A percentile compares a stretch with the other conserved stretches of the same genome.
These are phyloP conservation scores for Fusarium sacchari DNA, from an alignment of 2,329 filamentous ascomycete genomes.

Conservation along the genomic window DNA sequence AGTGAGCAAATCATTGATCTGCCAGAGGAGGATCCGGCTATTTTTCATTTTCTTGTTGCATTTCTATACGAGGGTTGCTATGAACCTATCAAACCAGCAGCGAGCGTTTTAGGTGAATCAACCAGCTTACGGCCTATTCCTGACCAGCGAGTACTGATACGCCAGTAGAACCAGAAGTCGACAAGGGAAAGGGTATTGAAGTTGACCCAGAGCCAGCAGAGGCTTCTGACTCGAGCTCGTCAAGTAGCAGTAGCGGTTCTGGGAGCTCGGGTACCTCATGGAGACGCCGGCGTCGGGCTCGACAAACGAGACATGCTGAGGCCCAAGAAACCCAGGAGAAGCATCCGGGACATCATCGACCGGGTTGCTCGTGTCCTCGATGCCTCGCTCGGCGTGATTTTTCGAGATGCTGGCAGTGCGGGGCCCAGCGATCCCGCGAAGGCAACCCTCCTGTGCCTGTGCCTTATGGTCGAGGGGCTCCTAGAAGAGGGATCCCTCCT, in stretches of 20 bases:
- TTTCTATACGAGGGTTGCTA: constrained; percentile 61
- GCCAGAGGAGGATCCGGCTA: constrained; percentile 61
- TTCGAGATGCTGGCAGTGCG: constrained; percentile 40
- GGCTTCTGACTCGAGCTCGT: constrained; percentile 49
- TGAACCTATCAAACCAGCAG: constrained; percentile 56
- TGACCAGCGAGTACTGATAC: constrained; percentile 7
- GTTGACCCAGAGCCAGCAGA: constrained; percentile 34
- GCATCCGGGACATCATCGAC: constrained; percentile 56
- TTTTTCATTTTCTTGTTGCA: constrained; percentile 63
- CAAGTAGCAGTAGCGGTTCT: constrained; percentile 39
- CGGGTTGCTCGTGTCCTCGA: constrained; percentile 55
- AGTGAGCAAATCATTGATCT: constrained; percentile 58
- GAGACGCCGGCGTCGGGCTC: constrained; percentile 29
- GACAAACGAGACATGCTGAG: constrained; percentile 4
- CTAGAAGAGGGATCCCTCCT: constrained; percentile 6
- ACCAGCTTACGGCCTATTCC: not conserved
- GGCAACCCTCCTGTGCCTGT: not conserved
- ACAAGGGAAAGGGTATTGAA: constrained; percentile 56
- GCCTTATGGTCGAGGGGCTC: constrained; percentile 8
- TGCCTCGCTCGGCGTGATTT: constrained; percentile 45
- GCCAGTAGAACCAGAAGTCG: constrained; percentile 37
- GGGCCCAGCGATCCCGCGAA: constrained; percentile 29
- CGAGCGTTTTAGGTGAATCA: constrained; percentile 52
- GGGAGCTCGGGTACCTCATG: constrained; percentile 35
- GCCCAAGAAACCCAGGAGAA: constrained; percentile 49